These are phyloP conservation scores for Fonsecaea monophora DNA, from an alignment of 2,329 filamentous ascomycete genomes.

Conservation along the genomic window DNA sequence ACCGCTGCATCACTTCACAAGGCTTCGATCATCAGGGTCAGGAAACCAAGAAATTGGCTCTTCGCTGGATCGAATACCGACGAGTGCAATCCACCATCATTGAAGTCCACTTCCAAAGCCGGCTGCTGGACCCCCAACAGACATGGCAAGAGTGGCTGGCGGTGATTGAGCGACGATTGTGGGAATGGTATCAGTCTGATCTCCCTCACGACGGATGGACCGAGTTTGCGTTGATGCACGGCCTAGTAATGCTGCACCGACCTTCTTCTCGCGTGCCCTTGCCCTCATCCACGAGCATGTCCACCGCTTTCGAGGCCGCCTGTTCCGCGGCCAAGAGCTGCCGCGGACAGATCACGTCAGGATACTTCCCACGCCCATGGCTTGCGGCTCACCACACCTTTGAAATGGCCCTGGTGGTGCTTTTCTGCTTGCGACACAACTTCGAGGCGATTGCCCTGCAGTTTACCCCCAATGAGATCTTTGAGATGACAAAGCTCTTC, in stretches of 20 bases:
- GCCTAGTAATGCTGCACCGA: constrained; percentile 26
- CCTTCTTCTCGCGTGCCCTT: constrained; percentile 29
- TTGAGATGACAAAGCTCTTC: constrained; percentile 41
- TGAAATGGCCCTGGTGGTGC: constrained; percentile 35
- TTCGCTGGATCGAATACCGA: constrained; percentile 25
- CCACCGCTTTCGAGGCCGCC: constrained; percentile 31
- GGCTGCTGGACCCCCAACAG: constrained; percentile 15
- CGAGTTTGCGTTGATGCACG: constrained; percentile 18
- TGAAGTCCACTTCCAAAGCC: constrained; percentile 34
- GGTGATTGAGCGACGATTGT: constrained; percentile 21
- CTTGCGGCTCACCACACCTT: constrained; percentile 32
- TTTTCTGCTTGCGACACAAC: constrained; percentile 41
- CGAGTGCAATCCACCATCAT: constrained; percentile 30
- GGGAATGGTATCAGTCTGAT: constrained; percentile 24
- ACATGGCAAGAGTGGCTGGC: constrained; percentile 31
- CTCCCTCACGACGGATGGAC: constrained; percentile 11
- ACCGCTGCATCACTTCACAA: neutral
- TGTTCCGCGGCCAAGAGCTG: constrained; percentile 16
- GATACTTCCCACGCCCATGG: constrained; percentile 29
- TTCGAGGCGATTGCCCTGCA: constrained; percentile 35
- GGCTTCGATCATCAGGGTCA: neutral
- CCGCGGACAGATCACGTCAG: constrained; percentile 23
- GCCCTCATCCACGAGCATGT: constrained; percentile 22
- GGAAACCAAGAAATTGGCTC: constrained; percentile 9
- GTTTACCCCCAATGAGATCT: constrained; percentile 36